Evolutionary conservation across 768 basidiomycete species (phyloP), one percentile per base, ranked within the genome.

Genomic region (Kwoniella sp.): DNA sequence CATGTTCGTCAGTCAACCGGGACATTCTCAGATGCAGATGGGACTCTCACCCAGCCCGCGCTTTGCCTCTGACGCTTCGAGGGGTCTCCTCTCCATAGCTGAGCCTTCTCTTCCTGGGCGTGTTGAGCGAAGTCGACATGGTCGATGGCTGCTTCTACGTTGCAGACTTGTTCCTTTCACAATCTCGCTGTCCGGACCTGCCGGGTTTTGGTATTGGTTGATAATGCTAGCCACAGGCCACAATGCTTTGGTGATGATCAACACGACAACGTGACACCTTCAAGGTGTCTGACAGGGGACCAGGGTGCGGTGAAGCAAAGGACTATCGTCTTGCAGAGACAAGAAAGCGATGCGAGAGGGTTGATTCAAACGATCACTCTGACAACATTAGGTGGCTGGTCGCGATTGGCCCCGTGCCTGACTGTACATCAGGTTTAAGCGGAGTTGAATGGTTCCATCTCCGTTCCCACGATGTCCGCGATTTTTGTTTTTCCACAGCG

Each of bases 71-170:
- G 12, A 25, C 41, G 12, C 26, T 39, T 42, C 49, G 45, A 22
- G 25, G 40, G 6, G 49, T 32, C 33, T 50, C 52, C 28, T 40
- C 53, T 11, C 42, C 52, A 5, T 14, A 32, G 25, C 36, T 48
- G 7, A 53, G 46, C 48, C 60, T 62, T 34, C 66, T 50, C 43
- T 68, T 65, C 34, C 60, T 54, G 11, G 63, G 63, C 5, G 63
- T 68, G 33, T 34, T 11, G 3, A 28, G 31, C 31, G 52, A 42
- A 5, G 48, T 29, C 4, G 57, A 42, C 36, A 37, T 53, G 14
- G 27, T 59, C 36, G 5, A 9, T 43, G 12, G 7, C 36, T 8
- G 3, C 36, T 19, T 27, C 17, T 6, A 36, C 29, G 25, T 36
- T 39, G 9, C 5, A n/a, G 19, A n/a, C n/a, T n/a, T 39, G 32